Conservation (phyloP, 2,329 filamentous ascomycete genomes). For the Monosporascus sp. region DNA sequence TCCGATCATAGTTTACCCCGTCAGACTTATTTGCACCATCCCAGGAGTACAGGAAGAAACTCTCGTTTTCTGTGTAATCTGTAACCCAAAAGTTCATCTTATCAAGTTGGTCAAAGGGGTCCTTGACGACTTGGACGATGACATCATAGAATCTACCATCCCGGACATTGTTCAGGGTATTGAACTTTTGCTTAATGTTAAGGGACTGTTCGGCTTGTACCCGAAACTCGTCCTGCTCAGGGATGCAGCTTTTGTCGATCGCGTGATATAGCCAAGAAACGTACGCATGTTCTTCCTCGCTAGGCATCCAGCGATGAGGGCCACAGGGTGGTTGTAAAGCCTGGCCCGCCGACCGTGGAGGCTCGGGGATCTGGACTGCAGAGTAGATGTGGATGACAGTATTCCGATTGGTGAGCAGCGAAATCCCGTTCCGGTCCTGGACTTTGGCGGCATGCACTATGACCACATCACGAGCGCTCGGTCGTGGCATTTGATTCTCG, state of each 20-base stretch:
- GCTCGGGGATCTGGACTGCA: constrained; percentile 32
- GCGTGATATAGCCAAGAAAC: constrained; percentile 43
- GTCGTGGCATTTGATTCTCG: constrained; percentile 41
- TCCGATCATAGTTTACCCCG: constrained; percentile 46
- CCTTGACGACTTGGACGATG: constrained; percentile 62
- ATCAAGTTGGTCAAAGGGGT: constrained; percentile 38
- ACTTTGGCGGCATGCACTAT: constrained; percentile 56
- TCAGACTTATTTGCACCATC: constrained; percentile 22
- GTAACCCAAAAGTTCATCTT: constrained; percentile 65
- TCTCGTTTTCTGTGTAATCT: constrained; percentile 71
- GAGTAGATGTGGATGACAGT: constrained; percentile 44
- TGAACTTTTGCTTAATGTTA: constrained; percentile 52
- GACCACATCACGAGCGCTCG: constrained; percentile 56
- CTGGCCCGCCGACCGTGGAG: constrained; percentile 31
- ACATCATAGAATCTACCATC: constrained; percentile 60
- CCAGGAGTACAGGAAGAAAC: constrained; percentile 50
- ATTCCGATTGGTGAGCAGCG: constrained; percentile 37
- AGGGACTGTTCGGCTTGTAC: constrained; percentile 31
- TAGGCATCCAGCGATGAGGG: constrained; percentile 10
- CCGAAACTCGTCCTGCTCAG: constrained; percentile 39
- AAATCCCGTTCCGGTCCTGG: constrained; percentile 26
- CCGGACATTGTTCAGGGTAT: constrained; percentile 58
- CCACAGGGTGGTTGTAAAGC: constrained; percentile 22
- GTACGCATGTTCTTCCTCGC: constrained; percentile 34
- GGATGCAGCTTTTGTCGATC: constrained; percentile 39